Conservation (phyloP, 2,329 filamentous ascomycete species). For the Penicillium sp. region DNA sequence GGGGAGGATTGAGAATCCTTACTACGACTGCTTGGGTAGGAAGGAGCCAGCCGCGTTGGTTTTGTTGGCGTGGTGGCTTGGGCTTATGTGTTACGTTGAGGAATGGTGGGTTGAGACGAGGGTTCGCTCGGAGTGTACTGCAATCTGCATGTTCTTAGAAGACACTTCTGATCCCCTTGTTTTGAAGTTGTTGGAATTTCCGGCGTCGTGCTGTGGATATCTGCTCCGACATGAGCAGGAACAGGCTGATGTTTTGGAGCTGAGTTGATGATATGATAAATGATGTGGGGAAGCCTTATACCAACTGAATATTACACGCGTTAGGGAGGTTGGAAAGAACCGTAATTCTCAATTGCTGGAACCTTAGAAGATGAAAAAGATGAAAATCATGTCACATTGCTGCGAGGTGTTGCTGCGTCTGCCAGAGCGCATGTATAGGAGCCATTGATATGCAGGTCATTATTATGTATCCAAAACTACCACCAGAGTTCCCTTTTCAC, state of each 20-base stretch:
- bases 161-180: constrained; percentile 29
- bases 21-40: constrained; percentile 27
- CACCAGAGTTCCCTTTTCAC: neutral
- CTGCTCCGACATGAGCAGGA: constrained; percentile 27
- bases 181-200: constrained; percentile 34
- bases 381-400: neutral
- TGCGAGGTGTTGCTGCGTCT: neutral
- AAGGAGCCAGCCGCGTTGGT: constrained; percentile 37
- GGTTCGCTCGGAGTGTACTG: constrained; percentile 36
- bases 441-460: neutral
- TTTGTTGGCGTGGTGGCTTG: constrained; percentile 39
- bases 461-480: constrained; percentile 19
- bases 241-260: constrained; percentile 4
- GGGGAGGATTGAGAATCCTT: constrained; percentile 34
- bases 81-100: constrained; percentile 26
- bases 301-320: no score
- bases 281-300: no score
- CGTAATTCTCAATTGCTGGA: no score
- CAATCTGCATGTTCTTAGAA: constrained; percentile 41
- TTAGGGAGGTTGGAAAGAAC: no score
- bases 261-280: neutral
- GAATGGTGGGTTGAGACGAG: constrained; percentile 35
- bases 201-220: constrained; percentile 37
- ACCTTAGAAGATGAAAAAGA: neutral
- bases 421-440: neutral